A percentile compares a stretch with the other conserved stretches of the same genome.
These are phyloP conservation scores for Liriodendron chinense DNA, from an alignment of 164 flowering plant species.

Conservation along the genomic window DNA sequence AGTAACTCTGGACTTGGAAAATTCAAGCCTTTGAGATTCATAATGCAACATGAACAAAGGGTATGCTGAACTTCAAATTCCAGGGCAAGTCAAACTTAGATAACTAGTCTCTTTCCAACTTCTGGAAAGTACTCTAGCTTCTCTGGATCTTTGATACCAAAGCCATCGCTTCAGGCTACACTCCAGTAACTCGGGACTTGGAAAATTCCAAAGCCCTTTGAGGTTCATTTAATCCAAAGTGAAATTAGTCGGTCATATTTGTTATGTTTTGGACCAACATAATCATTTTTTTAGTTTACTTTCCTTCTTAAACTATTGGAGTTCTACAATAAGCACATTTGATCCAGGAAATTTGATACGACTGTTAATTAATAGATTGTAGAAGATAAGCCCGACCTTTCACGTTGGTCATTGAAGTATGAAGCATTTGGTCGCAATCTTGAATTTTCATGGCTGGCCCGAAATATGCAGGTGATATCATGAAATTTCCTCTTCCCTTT, in stretches of 20 bases:
- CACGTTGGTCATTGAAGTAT: slow-evolving; percentile 85
- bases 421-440: slow-evolving; percentile 79
- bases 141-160: background rate
- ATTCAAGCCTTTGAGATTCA: no score
- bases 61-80: no score
- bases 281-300: no score
- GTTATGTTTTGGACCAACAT: no score
- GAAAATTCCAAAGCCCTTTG: no score
- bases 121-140: background rate
- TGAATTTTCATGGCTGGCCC: slow-evolving; percentile 89
- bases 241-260: no score
- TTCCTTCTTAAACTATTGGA: background rate
- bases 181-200: no score
- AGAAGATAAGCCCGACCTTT: slow-evolving; percentile 77
- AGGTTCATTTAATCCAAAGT: no score
- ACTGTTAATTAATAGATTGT: slow-evolving; percentile 36
- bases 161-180: no score
- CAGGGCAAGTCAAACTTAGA: background rate
- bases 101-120: background rate
- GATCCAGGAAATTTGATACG: background rate
- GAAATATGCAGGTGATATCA: slow-evolving; percentile 71
- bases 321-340: background rate
- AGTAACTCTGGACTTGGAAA: no score
- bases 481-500: background rate
- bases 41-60: no score